Base-by-base conservation (phyloP, 441 rosid genomes). In the Dalechampia spathulata region DNA sequence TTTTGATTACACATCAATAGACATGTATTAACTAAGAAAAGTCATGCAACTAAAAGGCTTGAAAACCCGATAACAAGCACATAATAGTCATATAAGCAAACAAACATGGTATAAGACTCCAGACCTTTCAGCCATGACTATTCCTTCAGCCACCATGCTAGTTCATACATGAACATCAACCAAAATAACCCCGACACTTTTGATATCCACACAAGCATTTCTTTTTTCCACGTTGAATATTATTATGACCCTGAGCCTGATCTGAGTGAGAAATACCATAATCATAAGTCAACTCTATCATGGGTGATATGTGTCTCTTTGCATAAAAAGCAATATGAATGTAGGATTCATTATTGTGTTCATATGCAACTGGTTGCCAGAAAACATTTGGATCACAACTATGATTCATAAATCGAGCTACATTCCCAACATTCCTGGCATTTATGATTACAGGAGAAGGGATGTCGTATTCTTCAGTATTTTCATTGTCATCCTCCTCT, bases 381-480 rank as follows among this genome's bases (percentile, higher is more conserved):
- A 80, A 83, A 23, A 82, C 79, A 63, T 80, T 90, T 11, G 96
- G 97, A n/a, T 68, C 66, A 76, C 97, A 90, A 71, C 94, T 81
- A 55, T 90, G 97, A 64, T 90, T 90, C 93, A 90, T 83, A 60
- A 90, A 90, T 7, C 95, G 73, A 45, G 85, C 79, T 32, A 90
- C 86, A 67, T 90, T 90, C 25, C 97, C 97, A 58, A 40, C 34
- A 61, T 75, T 63, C 63, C 68, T 87, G 26, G 87, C 83, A 73
- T 70, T 81, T 59, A 90, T 79, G 36, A 80, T 63, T 2, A 90
- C 27, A 16, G 93, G 83, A 56, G 66, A 58, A 22, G 87, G 91
- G 52, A 81, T 17, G 19, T 63, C 36, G 19, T 58, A 72, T 42
- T 69, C 66, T 71, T 71, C 82, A 8, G 40, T 47, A 13, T 62